Base-by-base conservation (phyloP, 1,139 yeast species). In the Lodderomyces metapsilosis region DNA sequence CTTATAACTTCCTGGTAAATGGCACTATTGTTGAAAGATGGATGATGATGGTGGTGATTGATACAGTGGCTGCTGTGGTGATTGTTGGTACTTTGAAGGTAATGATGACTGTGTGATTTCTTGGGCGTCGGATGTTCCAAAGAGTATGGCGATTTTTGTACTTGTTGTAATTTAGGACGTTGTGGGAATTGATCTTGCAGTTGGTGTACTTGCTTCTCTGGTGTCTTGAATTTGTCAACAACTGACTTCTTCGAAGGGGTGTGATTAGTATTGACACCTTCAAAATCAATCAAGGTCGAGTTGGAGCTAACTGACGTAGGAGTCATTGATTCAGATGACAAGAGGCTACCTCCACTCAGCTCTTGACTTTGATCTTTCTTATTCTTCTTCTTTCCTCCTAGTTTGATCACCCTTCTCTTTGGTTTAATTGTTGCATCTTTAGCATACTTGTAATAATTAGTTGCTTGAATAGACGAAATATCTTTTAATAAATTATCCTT, bases 381-480 rank as follows among this genome's bases (percentile, higher is more conserved):
- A 2, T 10, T 15, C 33, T 33, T 44, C 43, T 51, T 54, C 50
- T 52, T 60, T 42, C 45, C 52, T 34, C 61, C 56, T 48, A 77
- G 48, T 48, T 68, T 74, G 36, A 78, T 71, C 3, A 59, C 64
- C 54, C 84, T 62, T 54, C 84, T 64, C 52, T 69, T 71, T 9
- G 82, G 82, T 45, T 66, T 69, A 5, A 56, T 52, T 16, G 57
- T 40, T 8, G 42, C 39, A 39, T 43, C 51, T 36, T 58, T 60
- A 40, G 56, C 57, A 45, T 58, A 53, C 40, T 58, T 69, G 48
- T 66, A 64, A 52, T 58, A 76, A 41, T 65, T 68, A 43, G 62
- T 67, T 7, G 74, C 57, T 54, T 78, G 83, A 45, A 78, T 75
- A 23, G 64, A 58, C 10, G 77, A 67, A 38, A 78, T 76, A 46